Evolutionary conservation across 169 alveolate genomes (phyloP), one percentile per base, ranked within the genome.

Genomic region (Plasmodium ovale): DNA sequence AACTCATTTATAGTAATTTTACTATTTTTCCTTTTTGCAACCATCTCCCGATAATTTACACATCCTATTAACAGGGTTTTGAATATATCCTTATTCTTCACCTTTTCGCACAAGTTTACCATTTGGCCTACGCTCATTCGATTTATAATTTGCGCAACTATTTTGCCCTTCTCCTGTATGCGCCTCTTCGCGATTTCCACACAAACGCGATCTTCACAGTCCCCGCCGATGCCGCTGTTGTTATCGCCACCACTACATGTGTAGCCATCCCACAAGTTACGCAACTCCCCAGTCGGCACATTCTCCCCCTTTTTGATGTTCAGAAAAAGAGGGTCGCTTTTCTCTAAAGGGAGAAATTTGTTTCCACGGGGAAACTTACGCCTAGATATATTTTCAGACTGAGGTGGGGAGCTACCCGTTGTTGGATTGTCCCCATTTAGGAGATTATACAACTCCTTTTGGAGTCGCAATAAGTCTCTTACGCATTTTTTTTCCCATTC

Each of bases 61-160:
- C 47, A 49, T 31, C 16, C 47, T 35, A 69, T 39, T 21, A 69
- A 69, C 42, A 69, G 3, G 2, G 16, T 3, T 27, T 12, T 35
- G n/a, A 25, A 69, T 0, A 69, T 35, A 69, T 47, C 65, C 47
- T 69, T 69, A n/a, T 69, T 69, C 14, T 31, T 69, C 1, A 69
- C 59, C 37, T 69, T 51, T 69, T 69, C 64, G 21, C 21, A 16
- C 31, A 69, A 35, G 23, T 27, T 51, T 21, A 69, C 44, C 12
- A 21, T 54, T 25, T 23, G 31, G 3, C 35, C 16, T 9, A 69
- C n/a, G 19, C 67, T 6, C 47, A 54, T 69, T 49, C 35, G 29
- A 23, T 56, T 69, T 19, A 69, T 14, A 7, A 69, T 35, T 27
- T 19, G 23, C 0, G 44, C 25, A 33, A 69, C 47, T 6, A 19